Evolutionary conservation across 306 rosid species (phyloP).

Genomic region (Vigna radiata): DNA sequence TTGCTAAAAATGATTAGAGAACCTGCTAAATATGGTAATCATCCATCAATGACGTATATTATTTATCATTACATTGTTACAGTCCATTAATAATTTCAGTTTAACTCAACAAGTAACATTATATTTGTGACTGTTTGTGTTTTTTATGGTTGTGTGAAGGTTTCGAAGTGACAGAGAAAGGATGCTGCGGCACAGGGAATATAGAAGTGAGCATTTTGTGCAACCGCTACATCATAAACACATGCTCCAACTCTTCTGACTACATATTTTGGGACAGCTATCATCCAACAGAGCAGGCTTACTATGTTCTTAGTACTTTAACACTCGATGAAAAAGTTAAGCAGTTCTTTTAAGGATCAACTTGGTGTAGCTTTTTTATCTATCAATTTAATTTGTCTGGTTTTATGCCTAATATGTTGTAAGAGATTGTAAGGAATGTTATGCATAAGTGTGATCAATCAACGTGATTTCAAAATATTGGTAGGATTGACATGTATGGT

Average conservation of each 20-base stretch:
- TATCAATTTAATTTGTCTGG: background rate
- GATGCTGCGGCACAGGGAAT: conserved; percentile 85
- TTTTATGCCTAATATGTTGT: background rate
- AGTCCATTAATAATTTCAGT: too few relatives aligned
- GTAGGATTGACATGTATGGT: background rate
- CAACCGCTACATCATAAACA: conserved; percentile 45
- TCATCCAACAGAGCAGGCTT: conserved; percentile 70
- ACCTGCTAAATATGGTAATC: conserved; percentile 64
- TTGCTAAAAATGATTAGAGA: conserved; percentile 56
- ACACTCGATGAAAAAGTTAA: conserved; percentile 49
- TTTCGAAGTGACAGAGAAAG: conserved; percentile 59
- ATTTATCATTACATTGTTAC: background rate
- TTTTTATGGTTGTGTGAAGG: conserved; percentile 48
- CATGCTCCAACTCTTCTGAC: conserved; percentile 55
- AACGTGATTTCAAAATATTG: background rate
- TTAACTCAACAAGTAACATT: background rate
- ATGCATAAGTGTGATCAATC: background rate
- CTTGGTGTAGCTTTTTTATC: background rate
- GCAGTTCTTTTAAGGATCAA: conserved; percentile 50
- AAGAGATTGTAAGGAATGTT: background rate
- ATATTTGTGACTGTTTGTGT: background rate
- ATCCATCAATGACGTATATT: background rate
- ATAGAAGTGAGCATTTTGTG: conserved; percentile 71
- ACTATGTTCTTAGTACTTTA: conserved; percentile 46
- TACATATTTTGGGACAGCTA: conserved; percentile 83